phyloP scores from a whole-genome alignment of 768 basidiomycete genomes.

The Mycena rebaudengoi region DNA sequence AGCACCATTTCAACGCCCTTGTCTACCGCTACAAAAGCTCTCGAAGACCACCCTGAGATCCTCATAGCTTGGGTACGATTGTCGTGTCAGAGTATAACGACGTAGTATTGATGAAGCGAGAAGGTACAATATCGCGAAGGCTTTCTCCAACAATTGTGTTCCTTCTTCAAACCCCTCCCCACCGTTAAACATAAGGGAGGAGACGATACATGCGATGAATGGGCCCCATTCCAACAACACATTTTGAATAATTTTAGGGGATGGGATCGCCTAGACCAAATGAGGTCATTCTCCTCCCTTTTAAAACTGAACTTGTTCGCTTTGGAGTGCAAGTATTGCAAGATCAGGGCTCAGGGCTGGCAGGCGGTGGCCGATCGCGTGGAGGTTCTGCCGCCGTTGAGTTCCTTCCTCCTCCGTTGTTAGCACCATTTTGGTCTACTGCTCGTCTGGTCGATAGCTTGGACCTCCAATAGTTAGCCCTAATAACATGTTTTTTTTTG shows the following conservation, averaged over 20 bases:
- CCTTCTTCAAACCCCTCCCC: neutral
- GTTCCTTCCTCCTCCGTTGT: neutral
- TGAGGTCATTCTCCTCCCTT: neutral
- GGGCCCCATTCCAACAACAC: neutral
- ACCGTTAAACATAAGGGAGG: neutral
- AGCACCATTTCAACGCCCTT: neutral
- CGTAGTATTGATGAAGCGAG: neutral
- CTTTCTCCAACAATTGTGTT: neutral
- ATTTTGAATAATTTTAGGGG: neutral
- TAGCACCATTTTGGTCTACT: too few relatives aligned
- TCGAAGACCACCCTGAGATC: neutral
- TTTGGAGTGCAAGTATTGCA: neutral
- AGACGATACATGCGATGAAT: neutral
- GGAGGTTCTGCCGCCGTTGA: neutral
- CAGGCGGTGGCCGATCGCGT: neutral
- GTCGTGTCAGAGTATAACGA: too few relatives aligned
- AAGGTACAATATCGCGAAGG: constrained; percentile 3
- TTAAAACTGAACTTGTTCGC: neutral
- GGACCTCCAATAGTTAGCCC: too few relatives aligned
- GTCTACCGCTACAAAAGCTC: neutral
- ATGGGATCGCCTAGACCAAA: neutral
- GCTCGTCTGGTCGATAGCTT: too few relatives aligned
- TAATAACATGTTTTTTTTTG: too few relatives aligned
- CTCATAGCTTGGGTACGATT: constrained; percentile 8
- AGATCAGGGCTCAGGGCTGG: neutral